phyloP scores from a whole-genome alignment of 192 early-diverging fungal species.

The Diversispora epigaea region DNA sequence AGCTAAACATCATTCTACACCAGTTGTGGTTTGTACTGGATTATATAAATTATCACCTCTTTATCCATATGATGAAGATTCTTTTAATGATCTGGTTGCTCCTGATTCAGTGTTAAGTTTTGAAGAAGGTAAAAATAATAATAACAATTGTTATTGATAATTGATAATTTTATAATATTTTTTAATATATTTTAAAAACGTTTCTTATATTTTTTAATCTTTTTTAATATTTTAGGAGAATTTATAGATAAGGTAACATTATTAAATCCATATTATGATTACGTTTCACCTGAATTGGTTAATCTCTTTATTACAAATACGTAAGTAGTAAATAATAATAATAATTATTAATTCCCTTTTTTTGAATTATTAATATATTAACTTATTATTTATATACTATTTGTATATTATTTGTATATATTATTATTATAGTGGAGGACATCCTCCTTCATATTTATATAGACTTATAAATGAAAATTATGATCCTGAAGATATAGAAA shows the following conservation, averaged over 20 bases:
- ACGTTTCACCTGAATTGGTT: constrained; percentile 87
- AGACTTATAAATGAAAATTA: constrained; percentile 64
- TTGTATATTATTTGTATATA: constrained; percentile 10
- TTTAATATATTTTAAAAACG: too few species aligned
- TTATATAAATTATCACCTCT: constrained; percentile 85
- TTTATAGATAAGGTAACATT: constrained; percentile 78
- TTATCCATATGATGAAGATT: constrained; percentile 87
- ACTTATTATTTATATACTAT: constrained; percentile 33
- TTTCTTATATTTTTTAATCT: too few species aligned
- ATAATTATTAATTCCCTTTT: neutral
- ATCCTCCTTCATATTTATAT: constrained; percentile 79
- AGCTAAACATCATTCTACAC: constrained; percentile 89
- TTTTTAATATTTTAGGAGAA: constrained; percentile 48
- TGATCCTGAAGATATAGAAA: constrained; percentile 30
- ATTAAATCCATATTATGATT: constrained; percentile 89
- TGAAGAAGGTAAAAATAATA: constrained; percentile 70
- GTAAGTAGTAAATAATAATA: constrained; percentile 48
- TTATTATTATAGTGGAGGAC: constrained; percentile 53
- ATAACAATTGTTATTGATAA: neutral
- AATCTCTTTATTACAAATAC: constrained; percentile 87
- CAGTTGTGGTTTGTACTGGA: constrained; percentile 89
- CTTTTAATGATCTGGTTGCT: constrained; percentile 72
- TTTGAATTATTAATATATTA: constrained; percentile 14
- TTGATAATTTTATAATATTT: too few species aligned
- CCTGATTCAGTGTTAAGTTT: constrained; percentile 83